phyloP scores from a whole-genome alignment of 2,329 filamentous ascomycete genomes.

The Zasmidium cellare region DNA sequence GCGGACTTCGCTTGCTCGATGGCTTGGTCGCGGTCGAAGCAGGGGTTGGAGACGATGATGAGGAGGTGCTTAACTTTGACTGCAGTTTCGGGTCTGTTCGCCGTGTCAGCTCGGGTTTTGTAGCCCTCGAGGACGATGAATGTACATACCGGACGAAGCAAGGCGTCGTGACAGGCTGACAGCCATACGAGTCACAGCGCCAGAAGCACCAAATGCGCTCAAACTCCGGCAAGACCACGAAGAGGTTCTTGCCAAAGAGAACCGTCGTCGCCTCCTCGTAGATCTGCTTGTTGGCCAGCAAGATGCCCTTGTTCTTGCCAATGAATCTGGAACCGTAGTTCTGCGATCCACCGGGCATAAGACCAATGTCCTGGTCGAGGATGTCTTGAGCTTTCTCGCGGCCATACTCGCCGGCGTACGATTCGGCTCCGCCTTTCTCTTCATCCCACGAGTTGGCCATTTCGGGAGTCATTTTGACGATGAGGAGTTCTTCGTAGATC shows the following conservation, averaged over 20 bases:
- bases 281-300: conserved; percentile 25
- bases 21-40: neutral
- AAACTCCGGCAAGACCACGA: conserved; percentile 6
- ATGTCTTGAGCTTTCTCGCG: conserved; percentile 9
- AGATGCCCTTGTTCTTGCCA: conserved; percentile 12
- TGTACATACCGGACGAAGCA: conserved; percentile 4
- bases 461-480: conserved; percentile 2
- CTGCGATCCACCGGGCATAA: conserved; percentile 10
- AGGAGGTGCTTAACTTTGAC: conserved; percentile 16
- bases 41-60: conserved; percentile 6
- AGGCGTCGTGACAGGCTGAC: conserved; percentile 6
- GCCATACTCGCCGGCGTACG: neutral
- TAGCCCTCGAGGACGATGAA: neutral
- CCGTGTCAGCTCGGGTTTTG: neutral
- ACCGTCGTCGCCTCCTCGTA: conserved; percentile 17
- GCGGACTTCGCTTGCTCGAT: too few species aligned
- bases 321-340: conserved; percentile 3
- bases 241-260: conserved; percentile 22
- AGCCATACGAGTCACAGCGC: conserved; percentile 5
- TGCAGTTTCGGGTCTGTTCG: conserved; percentile 3
- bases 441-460: neutral
- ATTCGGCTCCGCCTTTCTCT: neutral
- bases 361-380: conserved; percentile 3
- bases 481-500: conserved; percentile 19
- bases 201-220: conserved; percentile 14